Evolutionary conservation across 331 rosid genomes (phyloP).

Genomic region (Malus hybrid): DNA sequence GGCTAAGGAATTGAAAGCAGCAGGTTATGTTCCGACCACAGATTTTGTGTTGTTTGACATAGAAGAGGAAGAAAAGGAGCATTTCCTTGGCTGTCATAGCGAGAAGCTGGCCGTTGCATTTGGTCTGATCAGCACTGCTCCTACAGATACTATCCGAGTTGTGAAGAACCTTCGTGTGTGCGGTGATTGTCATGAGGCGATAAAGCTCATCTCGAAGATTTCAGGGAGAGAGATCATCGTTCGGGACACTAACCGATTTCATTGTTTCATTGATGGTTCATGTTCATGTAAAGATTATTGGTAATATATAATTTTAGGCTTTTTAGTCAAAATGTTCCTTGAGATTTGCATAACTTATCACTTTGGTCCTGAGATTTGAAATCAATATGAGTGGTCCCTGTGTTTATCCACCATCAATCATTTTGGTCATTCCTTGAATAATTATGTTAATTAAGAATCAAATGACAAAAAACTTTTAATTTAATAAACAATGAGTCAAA

Average conservation of each 20-base stretch:
- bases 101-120: conserved; percentile 25
- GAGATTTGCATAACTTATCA: too few relatives aligned
- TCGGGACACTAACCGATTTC: conserved; percentile 20
- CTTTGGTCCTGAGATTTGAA: too few relatives aligned
- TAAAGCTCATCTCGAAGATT: conserved; percentile 20
- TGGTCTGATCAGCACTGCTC: conserved; percentile 4
- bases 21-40: conserved; percentile 18
- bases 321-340: too few relatives aligned
- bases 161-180: conserved; percentile 30
- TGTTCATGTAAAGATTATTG: background rate
- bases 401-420: too few relatives aligned
- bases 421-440: too few relatives aligned
- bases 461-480: too few relatives aligned
- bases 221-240: conserved; percentile 19
- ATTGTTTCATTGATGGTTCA: conserved; percentile 11
- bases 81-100: conserved; percentile 22
- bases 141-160: conserved; percentile 13
- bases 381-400: too few relatives aligned
- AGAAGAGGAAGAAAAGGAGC: conserved; percentile 28
- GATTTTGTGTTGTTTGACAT: conserved; percentile 21
- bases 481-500: too few relatives aligned
- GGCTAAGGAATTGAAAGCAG: conserved; percentile 14
- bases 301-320: too few relatives aligned
- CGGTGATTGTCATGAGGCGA: conserved; percentile 22
- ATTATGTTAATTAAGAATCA: too few relatives aligned